Evolutionary conservation across 352 stramenopile genomes (phyloP).

Genomic region (Aphanomyces euteiches): DNA sequence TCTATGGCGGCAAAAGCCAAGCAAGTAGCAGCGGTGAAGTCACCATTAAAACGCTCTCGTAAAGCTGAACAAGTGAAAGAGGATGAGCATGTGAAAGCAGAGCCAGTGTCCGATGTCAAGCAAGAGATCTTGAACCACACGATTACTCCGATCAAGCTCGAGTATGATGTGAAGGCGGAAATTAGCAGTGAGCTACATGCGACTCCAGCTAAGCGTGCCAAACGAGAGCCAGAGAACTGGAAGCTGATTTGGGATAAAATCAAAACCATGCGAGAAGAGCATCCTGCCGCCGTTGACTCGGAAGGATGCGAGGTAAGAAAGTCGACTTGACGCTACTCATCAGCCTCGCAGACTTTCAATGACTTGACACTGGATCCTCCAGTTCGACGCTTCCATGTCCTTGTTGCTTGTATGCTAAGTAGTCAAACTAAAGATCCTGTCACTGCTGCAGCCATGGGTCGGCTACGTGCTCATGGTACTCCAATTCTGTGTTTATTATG

Average conservation of each 20-base stretch:
- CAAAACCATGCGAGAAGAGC: conserved; percentile 57
- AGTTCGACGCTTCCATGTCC: conserved; percentile 85
- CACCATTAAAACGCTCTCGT: conserved; percentile 32
- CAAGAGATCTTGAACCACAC: too few species aligned
- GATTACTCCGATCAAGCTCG: too few species aligned
- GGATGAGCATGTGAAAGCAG: too few species aligned
- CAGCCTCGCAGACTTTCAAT: conserved; percentile 26
- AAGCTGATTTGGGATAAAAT: conserved; percentile 57
- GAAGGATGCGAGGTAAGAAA: conserved; percentile 55
- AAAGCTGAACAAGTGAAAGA: too few species aligned
- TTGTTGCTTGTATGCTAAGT: conserved; percentile 95
- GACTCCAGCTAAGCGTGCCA: not conserved
- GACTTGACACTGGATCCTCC: conserved; percentile 42
- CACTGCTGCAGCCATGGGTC: conserved; percentile 65
- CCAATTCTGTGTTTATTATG: conserved; percentile 27
- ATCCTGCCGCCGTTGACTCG: conserved; percentile 67
- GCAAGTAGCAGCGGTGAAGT: not conserved
- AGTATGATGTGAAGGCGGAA: too few species aligned
- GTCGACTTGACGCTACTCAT: not conserved
- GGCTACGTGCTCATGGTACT: conserved; percentile 54
- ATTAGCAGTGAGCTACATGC: too few species aligned
- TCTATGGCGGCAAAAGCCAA: too few species aligned
- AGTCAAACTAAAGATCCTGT: conserved; percentile 96
- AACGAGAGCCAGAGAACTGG: conserved; percentile 46
- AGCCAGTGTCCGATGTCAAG: too few species aligned